phyloP scores from a whole-genome alignment of 257 asterid genomes.

The Anisodus tanguticus region DNA sequence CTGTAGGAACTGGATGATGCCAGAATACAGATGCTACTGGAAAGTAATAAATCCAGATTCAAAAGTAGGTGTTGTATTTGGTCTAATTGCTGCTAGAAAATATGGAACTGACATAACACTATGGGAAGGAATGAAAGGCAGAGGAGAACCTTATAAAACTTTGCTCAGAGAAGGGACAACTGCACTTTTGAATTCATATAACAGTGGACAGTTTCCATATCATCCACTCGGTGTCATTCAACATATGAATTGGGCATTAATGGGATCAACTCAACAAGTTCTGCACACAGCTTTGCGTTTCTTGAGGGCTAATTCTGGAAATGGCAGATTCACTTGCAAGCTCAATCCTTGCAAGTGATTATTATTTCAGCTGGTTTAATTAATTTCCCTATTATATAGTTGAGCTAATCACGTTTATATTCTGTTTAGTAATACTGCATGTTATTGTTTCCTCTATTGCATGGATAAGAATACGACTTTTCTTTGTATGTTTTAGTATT shows the following conservation, averaged over 20 bases:
- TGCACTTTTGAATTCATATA: conserved; percentile 86
- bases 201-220: conserved; percentile 67
- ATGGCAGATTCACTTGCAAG: conserved; percentile 56
- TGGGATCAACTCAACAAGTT: conserved; percentile 67
- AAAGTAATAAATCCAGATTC: conserved; percentile 70
- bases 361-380: neutral
- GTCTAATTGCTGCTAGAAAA: conserved; percentile 62
- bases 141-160: conserved; percentile 87
- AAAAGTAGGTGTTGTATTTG: conserved; percentile 70
- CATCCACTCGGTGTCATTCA: conserved; percentile 61
- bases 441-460: neutral
- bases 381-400: neutral
- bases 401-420: neutral
- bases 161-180: conserved; percentile 87
- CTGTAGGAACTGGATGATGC: conserved; percentile 78
- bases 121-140: conserved; percentile 60
- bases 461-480: neutral
- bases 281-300: conserved; percentile 69
- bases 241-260: conserved; percentile 65
- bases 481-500: neutral
- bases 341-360: conserved; percentile 70
- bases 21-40: conserved; percentile 85
- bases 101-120: conserved; percentile 81
- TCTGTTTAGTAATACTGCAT: neutral
- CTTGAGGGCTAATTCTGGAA: conserved; percentile 82